Base-by-base conservation (phyloP, 2,329 filamentous ascomycete genomes). In the Trichoderma sp. region DNA sequence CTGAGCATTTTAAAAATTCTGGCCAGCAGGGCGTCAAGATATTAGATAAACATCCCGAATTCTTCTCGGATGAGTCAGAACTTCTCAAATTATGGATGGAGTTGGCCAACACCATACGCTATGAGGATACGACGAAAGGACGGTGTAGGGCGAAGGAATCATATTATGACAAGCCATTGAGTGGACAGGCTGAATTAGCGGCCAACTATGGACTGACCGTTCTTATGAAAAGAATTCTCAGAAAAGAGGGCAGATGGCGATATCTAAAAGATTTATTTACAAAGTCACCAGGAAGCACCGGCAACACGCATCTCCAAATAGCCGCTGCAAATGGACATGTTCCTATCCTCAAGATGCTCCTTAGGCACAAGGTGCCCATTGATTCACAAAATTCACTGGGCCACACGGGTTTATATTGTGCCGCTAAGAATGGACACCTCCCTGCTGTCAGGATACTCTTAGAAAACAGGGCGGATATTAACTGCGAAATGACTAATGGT, bases 381-480 rank as follows among this genome's bases (percentile, higher is more conserved):
- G 0, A 50, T 50, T 50, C 41, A 5, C 1, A 9, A 50, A 18
- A 50, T 21, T 9, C 8, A 1, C 6, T 50, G 0, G 41, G 41
- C 1, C 3, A 3, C 1, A 41, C 38, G 7, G 8, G 18, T 50
- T 4, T n/a, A 21, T 1, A n/a, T 50, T 3, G 1, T 50, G 41
- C 16, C 1, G 41, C 41, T 18, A 1, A 1, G 8, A 1, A 9
- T 5, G 41, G 41, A 1, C 41, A 50, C 8, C 18, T 50, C 18
- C 1, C 41, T 21, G 8, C 7, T 5, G 41, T 50, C 41, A 50
- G 0, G 0, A 11, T 50, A 5, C 3, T 50, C 2, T 0, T 50
- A 11, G 18, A 50, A 5, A n/a, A n/a, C 1, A 8, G 18, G 0
- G 41, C 41, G 18, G 3, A 3, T 2, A n/a, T 29, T 12, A n/a